phyloP scores from a whole-genome alignment of 2,329 filamentous ascomycete species.

The Fusarium sp. region DNA sequence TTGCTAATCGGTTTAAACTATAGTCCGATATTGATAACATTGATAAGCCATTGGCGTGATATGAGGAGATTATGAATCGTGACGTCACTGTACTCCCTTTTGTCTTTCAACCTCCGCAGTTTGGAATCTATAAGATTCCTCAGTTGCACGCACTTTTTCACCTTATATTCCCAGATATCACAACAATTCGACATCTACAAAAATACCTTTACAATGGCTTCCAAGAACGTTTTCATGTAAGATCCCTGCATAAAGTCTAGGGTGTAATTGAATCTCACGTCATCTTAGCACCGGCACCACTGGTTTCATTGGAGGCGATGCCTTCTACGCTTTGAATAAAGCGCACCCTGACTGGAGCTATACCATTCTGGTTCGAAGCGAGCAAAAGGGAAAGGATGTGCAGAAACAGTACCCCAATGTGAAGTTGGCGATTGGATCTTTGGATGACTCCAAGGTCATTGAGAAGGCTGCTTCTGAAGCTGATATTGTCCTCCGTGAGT shows the following conservation, averaged over 20 bases:
- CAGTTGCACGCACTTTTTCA: background rate
- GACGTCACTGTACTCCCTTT: slow-evolving; percentile 14
- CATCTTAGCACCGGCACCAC: slow-evolving; percentile 16
- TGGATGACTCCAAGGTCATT: slow-evolving; percentile 52
- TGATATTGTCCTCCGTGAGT: slow-evolving; percentile 55
- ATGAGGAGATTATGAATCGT: background rate
- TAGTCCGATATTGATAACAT: background rate
- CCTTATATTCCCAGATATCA: too few relatives aligned
- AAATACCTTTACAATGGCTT: slow-evolving; percentile 2
- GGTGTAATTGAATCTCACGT: background rate
- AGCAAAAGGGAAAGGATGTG: slow-evolving; percentile 52
- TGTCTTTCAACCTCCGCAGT: slow-evolving; percentile 10
- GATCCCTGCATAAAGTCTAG: fast-evolving
- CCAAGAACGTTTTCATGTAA: slow-evolving; percentile 25
- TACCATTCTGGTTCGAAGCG: slow-evolving; percentile 58
- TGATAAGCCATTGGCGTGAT: background rate
- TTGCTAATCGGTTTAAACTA: background rate
- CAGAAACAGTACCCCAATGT: slow-evolving; percentile 47
- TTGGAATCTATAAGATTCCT: background rate
- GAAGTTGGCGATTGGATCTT: slow-evolving; percentile 49
- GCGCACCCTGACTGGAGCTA: slow-evolving; percentile 58
- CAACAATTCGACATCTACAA: background rate
- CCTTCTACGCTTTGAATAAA: slow-evolving; percentile 17
- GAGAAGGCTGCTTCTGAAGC: slow-evolving; percentile 50
- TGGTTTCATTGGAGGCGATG: slow-evolving; percentile 26